Conservation (phyloP, 345 rosid species). For the Pseudoturritis turrita region DNA sequence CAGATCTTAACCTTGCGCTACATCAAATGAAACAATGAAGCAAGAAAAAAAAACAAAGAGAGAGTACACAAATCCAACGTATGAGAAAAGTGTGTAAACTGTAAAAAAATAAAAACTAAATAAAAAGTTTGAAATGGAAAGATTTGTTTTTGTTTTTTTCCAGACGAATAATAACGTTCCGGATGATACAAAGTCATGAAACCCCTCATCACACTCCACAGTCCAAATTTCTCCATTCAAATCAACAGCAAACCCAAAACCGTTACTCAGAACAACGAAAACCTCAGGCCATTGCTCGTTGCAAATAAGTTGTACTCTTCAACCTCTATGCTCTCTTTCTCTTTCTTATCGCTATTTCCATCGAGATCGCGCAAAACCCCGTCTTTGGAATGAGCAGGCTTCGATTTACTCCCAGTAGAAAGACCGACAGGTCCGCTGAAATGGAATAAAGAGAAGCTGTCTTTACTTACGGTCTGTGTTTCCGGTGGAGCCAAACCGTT, state of each 20-base stretch:
- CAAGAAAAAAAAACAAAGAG: not conserved
- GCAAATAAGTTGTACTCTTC: constrained; percentile 94
- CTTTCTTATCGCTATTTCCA: constrained; percentile 29
- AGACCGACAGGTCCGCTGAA: constrained; percentile 81
- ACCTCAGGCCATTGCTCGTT: constrained; percentile 56
- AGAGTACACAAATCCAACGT: constrained; percentile 10
- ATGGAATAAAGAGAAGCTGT: constrained; percentile 79
- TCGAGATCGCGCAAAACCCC: constrained; percentile 43
- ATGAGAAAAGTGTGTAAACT: not conserved
- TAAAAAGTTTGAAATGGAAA: not conserved
- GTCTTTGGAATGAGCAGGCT: constrained; percentile 40
- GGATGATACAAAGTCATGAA: constrained; percentile 14
- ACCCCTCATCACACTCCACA: constrained; percentile 10
- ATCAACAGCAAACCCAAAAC: constrained; percentile 25
- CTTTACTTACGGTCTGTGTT: constrained; percentile 8
- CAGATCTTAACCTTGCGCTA: constrained; percentile 5
- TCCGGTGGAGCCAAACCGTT: not conserved
- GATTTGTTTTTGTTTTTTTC: not conserved
- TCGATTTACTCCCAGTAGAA: constrained; percentile 42
- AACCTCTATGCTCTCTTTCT: constrained; percentile 35
- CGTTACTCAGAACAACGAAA: constrained; percentile 57
- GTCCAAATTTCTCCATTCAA: not conserved
- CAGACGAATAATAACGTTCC: constrained; percentile 12
- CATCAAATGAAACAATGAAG: constrained; percentile 13
- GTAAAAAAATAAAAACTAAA: constrained; percentile 8